Base-by-base conservation (phyloP, 345 rosid species). In the Salix purpurea region DNA sequence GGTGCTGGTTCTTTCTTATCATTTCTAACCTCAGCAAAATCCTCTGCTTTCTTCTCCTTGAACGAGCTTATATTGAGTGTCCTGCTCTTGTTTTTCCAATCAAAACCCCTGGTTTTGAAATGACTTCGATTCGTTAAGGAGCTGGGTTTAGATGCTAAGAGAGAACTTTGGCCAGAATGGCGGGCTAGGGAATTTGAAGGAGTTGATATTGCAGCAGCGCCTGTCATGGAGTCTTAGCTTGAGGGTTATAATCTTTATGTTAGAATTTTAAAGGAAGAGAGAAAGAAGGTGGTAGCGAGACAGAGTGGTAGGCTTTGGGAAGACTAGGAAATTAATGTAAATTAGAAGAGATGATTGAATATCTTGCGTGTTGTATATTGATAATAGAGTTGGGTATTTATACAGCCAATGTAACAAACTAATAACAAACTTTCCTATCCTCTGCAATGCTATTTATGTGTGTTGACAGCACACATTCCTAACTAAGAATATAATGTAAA, bases 31-130 rank as follows among this genome's bases (percentile, higher is more conserved):
- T 40, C 71, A 2, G 37, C 26, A 66, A 34, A 40, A 52, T 28
- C 24, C 76, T 75, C 75, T 6, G 28, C 71, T 65, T 52, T 70
- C 61, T 62, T 72, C 36, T 56, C 78, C 76, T 30, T 73, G 42
- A 79, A 69, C 39, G 48, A 75, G 40, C 80, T 50, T 56, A 23
- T 6, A 1, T 42, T 75, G 40, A 61, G 36, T n/a, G 69, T 62
- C 36, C 36, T 34, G 36, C 36, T 34, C 73, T 74, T 75, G 19
- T 23, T 74, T 65, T 56, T 21, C n/a, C 14, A 65, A 52, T 42
- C 39, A 56, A 69, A 28, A 3, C 42, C 67, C 44, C 65, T 73
- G 65, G 64, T n/a, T 42, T 9, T 12, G 8, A 50, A 19, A 10
- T n/a, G 67, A n/a, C 23, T 65, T n/a, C 44, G 18, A 30, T 21